Conservation (phyloP, 306 rosid species). For the Prosopis cineraria region DNA sequence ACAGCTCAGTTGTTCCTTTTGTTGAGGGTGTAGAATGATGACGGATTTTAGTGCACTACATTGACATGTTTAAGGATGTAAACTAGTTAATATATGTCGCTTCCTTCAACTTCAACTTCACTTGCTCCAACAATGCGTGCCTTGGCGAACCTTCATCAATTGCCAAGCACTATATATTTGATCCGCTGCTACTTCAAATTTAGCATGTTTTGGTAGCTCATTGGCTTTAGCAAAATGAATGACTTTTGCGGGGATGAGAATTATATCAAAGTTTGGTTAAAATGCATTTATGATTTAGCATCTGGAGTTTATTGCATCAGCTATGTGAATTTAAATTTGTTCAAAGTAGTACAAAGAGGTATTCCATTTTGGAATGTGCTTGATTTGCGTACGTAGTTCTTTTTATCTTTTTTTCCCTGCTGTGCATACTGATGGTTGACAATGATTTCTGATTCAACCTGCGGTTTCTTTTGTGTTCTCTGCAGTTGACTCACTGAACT, state of each 20-base stretch:
- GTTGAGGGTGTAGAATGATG: conserved; percentile 2
- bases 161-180: not conserved
- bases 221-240: not conserved
- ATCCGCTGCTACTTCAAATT: not conserved
- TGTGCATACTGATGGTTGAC: not conserved
- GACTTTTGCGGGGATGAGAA: conserved; percentile 21
- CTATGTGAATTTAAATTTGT: not conserved
- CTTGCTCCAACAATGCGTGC: not conserved
- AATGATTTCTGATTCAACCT: conserved; percentile 32
- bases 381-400: not conserved
- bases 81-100: not conserved
- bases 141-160: not conserved
- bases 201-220: conserved; percentile 5
- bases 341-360: not conserved
- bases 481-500: conserved; percentile 53
- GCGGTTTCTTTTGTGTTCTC: conserved; percentile 23
- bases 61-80: not conserved
- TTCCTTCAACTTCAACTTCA: not conserved
- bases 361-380: not conserved
- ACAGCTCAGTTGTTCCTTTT: not conserved
- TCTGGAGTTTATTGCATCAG: not conserved
- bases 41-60: conserved; percentile 14
- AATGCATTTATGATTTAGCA: conserved; percentile 8
- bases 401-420: not conserved
- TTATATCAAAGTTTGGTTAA: not conserved